Percentiles rank a stretch among this genome's conserved stretches.
These are phyloP conservation scores for Hyaloscypha bicolor DNA, from an alignment of 495 filamentous ascomycete species.

Conservation along the genomic window DNA sequence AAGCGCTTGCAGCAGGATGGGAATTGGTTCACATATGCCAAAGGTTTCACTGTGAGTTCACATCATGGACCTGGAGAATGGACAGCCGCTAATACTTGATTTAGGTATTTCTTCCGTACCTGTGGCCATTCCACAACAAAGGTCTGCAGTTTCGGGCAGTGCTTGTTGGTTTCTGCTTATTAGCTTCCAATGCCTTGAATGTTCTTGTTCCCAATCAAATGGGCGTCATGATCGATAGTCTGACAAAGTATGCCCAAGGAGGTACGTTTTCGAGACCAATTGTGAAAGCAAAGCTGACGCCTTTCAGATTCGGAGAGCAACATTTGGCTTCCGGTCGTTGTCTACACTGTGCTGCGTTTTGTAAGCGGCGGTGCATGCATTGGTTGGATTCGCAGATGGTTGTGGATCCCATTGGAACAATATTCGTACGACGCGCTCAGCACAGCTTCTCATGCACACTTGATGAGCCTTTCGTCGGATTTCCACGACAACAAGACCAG, in stretches of 20 bases:
- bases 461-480: constrained; percentile 77
- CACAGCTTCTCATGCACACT: constrained; percentile 69
- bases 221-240: constrained; percentile 61
- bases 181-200: constrained; percentile 61
- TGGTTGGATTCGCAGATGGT: constrained; percentile 53
- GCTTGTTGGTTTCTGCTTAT: constrained; percentile 62
- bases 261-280: constrained; percentile 24
- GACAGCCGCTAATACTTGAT: constrained; percentile 15
- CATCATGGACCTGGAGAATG: not conserved
- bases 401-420: constrained; percentile 69
- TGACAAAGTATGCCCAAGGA: constrained; percentile 35
- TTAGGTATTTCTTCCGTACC: constrained; percentile 63
- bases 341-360: constrained; percentile 58
- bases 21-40: constrained; percentile 65
- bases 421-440: constrained; percentile 63
- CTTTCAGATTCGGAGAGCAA: constrained; percentile 26
- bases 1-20: constrained; percentile 62
- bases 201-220: constrained; percentile 68
- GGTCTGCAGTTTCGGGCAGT: constrained; percentile 57
- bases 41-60: constrained; percentile 56
- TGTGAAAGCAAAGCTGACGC: constrained; percentile 1
- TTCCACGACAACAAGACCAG: constrained; percentile 77
- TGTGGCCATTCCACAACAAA: constrained; percentile 63
- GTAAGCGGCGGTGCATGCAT: constrained; percentile 60
- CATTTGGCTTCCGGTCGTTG: constrained; percentile 52